A percentile compares a stretch with the other conserved stretches of the same genome.
phyloP scores from a whole-genome alignment of 768 basidiomycete genomes.

The Gymnopilus junonius region DNA sequence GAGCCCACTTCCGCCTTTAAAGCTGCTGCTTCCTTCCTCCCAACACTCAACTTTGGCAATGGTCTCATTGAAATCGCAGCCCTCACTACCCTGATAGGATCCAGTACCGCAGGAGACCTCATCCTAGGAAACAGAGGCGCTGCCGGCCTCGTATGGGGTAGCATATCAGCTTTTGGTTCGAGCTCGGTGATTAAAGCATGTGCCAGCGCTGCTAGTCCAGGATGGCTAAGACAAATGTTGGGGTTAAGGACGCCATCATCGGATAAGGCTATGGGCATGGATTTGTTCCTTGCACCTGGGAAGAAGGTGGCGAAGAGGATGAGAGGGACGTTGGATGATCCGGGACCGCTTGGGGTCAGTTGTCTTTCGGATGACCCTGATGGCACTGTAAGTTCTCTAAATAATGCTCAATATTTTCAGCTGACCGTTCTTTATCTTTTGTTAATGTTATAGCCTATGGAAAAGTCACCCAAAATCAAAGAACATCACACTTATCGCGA shows the following conservation, averaged over 20 bases:
- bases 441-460: not conserved
- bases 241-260: not conserved
- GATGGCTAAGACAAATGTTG: conserved; percentile 5
- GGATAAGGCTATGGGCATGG: conserved; percentile 5
- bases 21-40: not conserved
- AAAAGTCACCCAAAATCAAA: not conserved
- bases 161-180: not conserved
- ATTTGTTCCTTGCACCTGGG: not conserved
- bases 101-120: not conserved
- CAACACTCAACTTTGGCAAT: not conserved
- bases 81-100: conserved; percentile 3
- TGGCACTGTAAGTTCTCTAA: not conserved
- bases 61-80: conserved; percentile 6
- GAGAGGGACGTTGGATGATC: not conserved
- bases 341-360: not conserved
- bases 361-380: conserved; percentile 4
- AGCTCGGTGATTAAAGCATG: conserved; percentile 3
- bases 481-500: conserved; percentile 6
- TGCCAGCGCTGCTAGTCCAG: conserved; percentile 5
- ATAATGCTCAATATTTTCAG: not conserved
- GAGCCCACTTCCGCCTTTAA: not conserved
- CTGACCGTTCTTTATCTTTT: not conserved
- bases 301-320: conserved; percentile 5
- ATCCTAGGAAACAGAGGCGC: conserved; percentile 3
- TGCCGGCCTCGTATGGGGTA: conserved; percentile 5